Base-by-base conservation (phyloP, 2,329 filamentous ascomycete species). In the Apiospora malaysiana region DNA sequence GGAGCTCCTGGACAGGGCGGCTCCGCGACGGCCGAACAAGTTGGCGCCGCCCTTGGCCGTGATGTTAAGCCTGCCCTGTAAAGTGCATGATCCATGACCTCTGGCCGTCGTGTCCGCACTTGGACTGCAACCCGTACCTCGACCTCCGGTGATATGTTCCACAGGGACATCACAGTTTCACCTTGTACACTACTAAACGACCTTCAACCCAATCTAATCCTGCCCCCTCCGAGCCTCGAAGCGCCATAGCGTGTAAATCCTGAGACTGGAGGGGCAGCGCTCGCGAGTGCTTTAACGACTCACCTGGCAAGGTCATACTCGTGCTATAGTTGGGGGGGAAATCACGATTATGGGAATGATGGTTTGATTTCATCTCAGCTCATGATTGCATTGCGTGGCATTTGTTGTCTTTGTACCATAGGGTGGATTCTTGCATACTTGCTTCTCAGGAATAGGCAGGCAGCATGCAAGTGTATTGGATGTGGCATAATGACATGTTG, bases 21-120 rank as follows among this genome's bases (percentile, higher is more conserved):
- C 14, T 72, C 75, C 3, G 82, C 78, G 72, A 88, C 87, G 6
- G 86, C 85, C 1, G 83, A 87, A 63, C 83, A 85, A 77, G 79
- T 89, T 51, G 83, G 83, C 63, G 84, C 84, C 6, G 86, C 84
- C 18, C 80, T 89, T n/a, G 86, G 85, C 47, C 80, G 81, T 68
- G 82, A 84, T 73, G 82, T 82, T 51, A 85, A 87, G 81, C 83
- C 87, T 63, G 67, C 67, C n/a, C 46, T 68, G 67, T 68, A 68
- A 21, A 25, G 43, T 18, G 40, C 21, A 40, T 40, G 56, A 40
- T 6, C 32, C 42, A 45, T 45, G 42, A 18, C 42, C 42, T 45
- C 12, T 63, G 9, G 2, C 32, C 32, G 56, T 63, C 18, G 56
- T 63, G 56, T n/a, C 12, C 32, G 56, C 56, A 59, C 51, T 59